Evolutionary conservation across 2,329 filamentous ascomycete species (phyloP), one percentile per base, ranked within the genome.

Genomic region (Penicillium nordicum): DNA sequence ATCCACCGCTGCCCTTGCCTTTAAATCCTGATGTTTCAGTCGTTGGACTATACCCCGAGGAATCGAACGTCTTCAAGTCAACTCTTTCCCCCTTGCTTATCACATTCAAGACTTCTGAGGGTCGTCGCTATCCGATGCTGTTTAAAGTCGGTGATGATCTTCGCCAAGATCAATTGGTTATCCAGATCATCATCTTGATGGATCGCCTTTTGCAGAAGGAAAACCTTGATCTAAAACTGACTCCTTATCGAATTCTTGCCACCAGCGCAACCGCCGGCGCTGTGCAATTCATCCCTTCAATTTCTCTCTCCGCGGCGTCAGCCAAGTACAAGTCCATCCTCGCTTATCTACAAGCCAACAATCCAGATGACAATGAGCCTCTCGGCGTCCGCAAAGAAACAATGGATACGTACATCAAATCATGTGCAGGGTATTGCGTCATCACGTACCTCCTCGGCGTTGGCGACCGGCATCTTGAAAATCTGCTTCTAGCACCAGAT

Each of bases 61-160:
- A 97, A 60, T 88, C 90, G 25, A 88, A 88, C 49, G 92, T 99
- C 23, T 96, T 99, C 79, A 99, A 97, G 71, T 99, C 94, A 1
- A 94, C 92, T 0, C 78, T 99, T 9, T 92, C 90, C 42, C 94
- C 94, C 0, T 88, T 99, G 58, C 91, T 94, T 65, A 86, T 97
- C 57, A 90, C 89, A 10, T 97, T 97, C 78, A 92, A 88, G 69
- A 96, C 92, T 0, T 82, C 84, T 0, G 84, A 84, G 2, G 90
- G 89, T 8, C 83, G 82, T 38, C 88, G 87, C 57, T 99, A 97
- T 70, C 88, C 93, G 10, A 89, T 99, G 61, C 88, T 97, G 51
- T 99, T 99, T 84, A 99, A 99, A 74, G 92, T 92, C 1, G 94
- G 94, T 36, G 94, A 99, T 70, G 94, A 99, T 71, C 80, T 99